Percentiles rank a stretch among this genome's conserved stretches.
phyloP scores from a whole-genome alignment of 1,139 yeast species.

The Yamadazyma aaseri region DNA sequence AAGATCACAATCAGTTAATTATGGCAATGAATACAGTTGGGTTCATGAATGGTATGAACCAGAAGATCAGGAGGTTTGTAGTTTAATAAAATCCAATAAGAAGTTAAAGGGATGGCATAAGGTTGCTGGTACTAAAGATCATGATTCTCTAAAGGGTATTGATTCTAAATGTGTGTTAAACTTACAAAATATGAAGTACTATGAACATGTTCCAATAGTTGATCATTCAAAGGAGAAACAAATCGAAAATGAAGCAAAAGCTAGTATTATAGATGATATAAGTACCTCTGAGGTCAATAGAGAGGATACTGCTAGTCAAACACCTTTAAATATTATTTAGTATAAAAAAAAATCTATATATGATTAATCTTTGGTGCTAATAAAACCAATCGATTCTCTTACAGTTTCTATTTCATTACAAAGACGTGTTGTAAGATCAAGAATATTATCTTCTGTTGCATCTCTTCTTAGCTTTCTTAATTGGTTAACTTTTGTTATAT shows the following conservation, averaged over 20 bases:
- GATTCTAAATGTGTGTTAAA: conserved; percentile 27
- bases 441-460: neutral
- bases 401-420: neutral
- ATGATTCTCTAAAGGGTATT: conserved; percentile 14
- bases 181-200: conserved; percentile 30
- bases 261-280: conserved; percentile 2
- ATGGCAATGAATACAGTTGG: conserved; percentile 23
- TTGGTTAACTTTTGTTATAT: conserved; percentile 16
- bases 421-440: neutral
- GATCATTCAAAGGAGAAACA: conserved; percentile 13
- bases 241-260: conserved; percentile 6
- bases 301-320: too few relatives aligned
- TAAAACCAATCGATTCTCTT: neutral
- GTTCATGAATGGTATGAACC: conserved; percentile 43
- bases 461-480: conserved; percentile 1
- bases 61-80: conserved; percentile 13
- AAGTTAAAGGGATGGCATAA: conserved; percentile 45
- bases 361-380: neutral
- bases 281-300: too few relatives aligned
- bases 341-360: too few relatives aligned
- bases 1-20: too few relatives aligned
- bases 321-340: too few relatives aligned
- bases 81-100: conserved; percentile 14
- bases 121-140: conserved; percentile 18
- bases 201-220: conserved; percentile 17